Conservation (phyloP, 2,329 filamentous ascomycete species). For the Nemania sp. region DNA sequence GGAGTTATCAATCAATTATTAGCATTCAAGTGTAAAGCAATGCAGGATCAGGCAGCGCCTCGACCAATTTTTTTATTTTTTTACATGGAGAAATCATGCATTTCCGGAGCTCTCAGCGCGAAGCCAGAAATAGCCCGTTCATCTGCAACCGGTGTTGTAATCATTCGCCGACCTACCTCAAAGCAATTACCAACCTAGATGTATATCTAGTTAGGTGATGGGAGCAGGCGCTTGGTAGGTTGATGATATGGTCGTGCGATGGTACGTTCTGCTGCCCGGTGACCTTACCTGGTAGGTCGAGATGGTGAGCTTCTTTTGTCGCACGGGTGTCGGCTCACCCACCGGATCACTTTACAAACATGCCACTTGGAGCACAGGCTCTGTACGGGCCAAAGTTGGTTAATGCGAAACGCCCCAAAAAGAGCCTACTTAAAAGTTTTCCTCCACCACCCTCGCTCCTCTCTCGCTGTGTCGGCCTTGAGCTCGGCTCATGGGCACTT, state of each 20-base stretch:
- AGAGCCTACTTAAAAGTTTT: not conserved
- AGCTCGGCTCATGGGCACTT: not conserved
- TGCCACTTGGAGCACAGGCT: constrained; percentile 14
- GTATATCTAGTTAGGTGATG: not conserved
- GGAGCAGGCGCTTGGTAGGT: too few species aligned
- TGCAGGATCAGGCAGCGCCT: not conserved
- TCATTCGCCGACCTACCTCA: not conserved
- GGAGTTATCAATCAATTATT: not conserved
- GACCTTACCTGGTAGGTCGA: not conserved
- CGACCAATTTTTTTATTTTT: too few species aligned
- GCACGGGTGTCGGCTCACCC: constrained; percentile 17
- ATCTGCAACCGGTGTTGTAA: not conserved
- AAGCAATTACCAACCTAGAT: too few species aligned
- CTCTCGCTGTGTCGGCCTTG: not conserved
- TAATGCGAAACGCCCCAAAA: constrained; percentile 8
- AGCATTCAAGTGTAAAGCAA: not conserved
- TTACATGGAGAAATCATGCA: too few species aligned
- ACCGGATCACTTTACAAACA: constrained; percentile 13
- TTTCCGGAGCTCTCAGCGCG: too few species aligned
- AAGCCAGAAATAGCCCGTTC: not conserved
- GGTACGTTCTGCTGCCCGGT: too few species aligned
- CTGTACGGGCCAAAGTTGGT: constrained; percentile 7
- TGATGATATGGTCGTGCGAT: too few species aligned
- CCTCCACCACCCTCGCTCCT: not conserved
- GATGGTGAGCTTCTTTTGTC: constrained; percentile 5